phyloP scores from a whole-genome alignment of 2,329 filamentous ascomycete species.

The Fusarium redolens region DNA sequence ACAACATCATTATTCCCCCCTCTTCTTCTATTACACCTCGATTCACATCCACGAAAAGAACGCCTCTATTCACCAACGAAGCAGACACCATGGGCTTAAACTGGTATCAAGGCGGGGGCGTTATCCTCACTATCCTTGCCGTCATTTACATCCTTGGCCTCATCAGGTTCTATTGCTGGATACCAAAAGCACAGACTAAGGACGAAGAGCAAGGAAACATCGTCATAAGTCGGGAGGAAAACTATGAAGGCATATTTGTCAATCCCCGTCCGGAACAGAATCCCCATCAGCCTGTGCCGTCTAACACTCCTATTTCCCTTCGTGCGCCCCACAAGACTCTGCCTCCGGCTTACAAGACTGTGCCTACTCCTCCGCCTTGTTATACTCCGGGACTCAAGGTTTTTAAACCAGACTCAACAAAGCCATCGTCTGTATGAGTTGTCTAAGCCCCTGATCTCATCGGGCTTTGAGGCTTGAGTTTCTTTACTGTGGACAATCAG shows the following conservation, averaged over 20 bases:
- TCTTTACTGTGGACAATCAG: not conserved
- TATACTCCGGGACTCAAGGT: not conserved
- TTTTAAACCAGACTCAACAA: not conserved
- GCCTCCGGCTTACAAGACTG: not conserved
- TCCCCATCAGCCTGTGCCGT: not conserved
- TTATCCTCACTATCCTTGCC: not conserved
- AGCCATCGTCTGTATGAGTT: not conserved
- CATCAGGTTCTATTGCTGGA: not conserved
- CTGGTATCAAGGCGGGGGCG: accelerated
- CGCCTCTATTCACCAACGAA: not conserved
- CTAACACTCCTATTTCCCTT: not conserved
- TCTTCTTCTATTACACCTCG: not conserved
- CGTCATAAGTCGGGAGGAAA: not conserved
- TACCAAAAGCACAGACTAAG: not conserved
- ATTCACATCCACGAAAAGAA: not conserved
- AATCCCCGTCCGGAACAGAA: not conserved
- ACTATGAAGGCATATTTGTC: not conserved
- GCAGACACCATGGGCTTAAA: not conserved
- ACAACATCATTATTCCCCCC: not conserved
- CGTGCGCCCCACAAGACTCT: not conserved
- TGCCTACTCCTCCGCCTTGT: not conserved
- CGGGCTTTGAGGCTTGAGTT: not conserved
- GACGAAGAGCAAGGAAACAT: not conserved
- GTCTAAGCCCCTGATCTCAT: not conserved
- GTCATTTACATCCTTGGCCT: not conserved